Evolutionary conservation across 306 rosid species (phyloP).

Genomic region (Biancaea sappan): DNA sequence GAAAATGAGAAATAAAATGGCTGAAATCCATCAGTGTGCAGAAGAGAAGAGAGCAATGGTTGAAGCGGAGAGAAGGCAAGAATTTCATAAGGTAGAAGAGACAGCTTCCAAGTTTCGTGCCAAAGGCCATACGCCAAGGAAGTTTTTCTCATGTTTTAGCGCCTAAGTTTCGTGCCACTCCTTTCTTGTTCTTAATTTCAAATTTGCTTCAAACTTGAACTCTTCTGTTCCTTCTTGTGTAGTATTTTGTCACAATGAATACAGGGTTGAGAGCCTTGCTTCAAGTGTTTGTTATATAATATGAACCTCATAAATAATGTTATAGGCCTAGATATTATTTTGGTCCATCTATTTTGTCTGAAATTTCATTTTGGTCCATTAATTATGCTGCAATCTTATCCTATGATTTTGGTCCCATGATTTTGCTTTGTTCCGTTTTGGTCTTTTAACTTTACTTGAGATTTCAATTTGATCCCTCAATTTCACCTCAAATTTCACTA

Average conservation of each 20-base stretch:
- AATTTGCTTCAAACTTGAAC: not conserved
- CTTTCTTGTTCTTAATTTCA: too few relatives aligned
- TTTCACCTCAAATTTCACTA: too few relatives aligned
- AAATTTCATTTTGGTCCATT: too few relatives aligned
- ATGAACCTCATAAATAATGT: not conserved
- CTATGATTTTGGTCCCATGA: too few relatives aligned
- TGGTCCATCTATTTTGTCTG: too few relatives aligned
- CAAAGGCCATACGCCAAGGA: conserved; percentile 66
- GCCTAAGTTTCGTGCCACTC: conserved; percentile 13
- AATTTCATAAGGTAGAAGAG: conserved; percentile 64
- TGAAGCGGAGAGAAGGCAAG: conserved; percentile 69
- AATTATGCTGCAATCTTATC: too few relatives aligned
- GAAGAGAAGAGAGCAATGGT: conserved; percentile 74
- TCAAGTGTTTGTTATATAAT: not conserved
- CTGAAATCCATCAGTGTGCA: conserved; percentile 57
- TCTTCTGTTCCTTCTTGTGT: not conserved
- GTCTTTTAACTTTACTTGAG: too few relatives aligned
- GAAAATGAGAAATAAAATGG: conserved; percentile 67
- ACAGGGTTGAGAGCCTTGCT: not conserved
- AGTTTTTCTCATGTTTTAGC: conserved; percentile 52
- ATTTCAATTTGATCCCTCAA: too few relatives aligned
- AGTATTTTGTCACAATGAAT: not conserved
- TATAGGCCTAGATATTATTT: too few relatives aligned
- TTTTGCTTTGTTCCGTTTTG: too few relatives aligned
- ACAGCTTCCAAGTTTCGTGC: conserved; percentile 68